Conservation (phyloP, 2,329 filamentous ascomycete species). For the Paracoccidioides brasiliensis region DNA sequence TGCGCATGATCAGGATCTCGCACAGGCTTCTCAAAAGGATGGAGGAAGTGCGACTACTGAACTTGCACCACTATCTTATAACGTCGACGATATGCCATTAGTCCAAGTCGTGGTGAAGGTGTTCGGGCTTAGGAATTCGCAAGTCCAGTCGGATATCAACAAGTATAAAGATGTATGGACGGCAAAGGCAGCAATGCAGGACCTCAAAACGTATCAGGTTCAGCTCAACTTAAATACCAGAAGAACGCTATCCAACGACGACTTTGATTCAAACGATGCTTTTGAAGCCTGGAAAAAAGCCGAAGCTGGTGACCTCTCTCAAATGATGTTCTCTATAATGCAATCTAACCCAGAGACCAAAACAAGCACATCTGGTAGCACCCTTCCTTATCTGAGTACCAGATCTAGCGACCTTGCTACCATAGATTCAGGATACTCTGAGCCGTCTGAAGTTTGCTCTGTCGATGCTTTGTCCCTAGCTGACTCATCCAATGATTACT, state of each 20-base stretch:
- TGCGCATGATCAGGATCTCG: conserved; percentile 83
- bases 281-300: conserved; percentile 84
- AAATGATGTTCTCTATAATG: conserved; percentile 86
- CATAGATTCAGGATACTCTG: conserved; percentile 32
- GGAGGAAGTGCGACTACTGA: conserved; percentile 54
- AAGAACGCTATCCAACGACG: conserved; percentile 63
- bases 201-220: conserved; percentile 87
- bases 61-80: conserved; percentile 71
- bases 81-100: conserved; percentile 93
- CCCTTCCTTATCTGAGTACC: conserved; percentile 45
- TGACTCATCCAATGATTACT: conserved; percentile 29
- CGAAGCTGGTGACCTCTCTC: conserved; percentile 75
- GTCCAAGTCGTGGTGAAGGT: conserved; percentile 77
- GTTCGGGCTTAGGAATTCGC: conserved; percentile 65
- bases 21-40: conserved; percentile 44
- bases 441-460: conserved; percentile 42
- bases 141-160: conserved; percentile 80
- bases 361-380: conserved; percentile 53
- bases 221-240: conserved; percentile 68
- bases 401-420: conserved; percentile 23
- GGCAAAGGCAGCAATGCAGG: conserved; percentile 75
- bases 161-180: conserved; percentile 72
- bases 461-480: conserved; percentile 55
- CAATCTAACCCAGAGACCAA: conserved; percentile 75
- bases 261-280: conserved; percentile 81